These are phyloP conservation scores for Astragalus glycyphyllos DNA, from an alignment of 306 rosid genomes.

Conservation along the genomic window DNA sequence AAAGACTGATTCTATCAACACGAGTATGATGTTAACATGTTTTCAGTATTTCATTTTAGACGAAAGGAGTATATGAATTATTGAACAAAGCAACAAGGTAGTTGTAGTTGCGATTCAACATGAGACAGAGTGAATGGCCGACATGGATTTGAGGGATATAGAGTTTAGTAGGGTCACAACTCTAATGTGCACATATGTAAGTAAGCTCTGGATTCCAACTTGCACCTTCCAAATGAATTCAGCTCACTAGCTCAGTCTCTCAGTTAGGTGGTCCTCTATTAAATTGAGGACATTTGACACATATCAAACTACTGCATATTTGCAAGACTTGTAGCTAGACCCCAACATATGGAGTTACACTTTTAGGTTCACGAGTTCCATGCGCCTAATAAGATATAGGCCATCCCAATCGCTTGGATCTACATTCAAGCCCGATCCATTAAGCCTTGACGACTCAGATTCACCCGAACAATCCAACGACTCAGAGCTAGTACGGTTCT, in stretches of 20 bases:
- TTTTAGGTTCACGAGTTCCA: too few relatives aligned
- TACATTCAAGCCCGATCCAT: too few relatives aligned
- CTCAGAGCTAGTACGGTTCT: too few relatives aligned
- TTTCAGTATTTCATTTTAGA: background rate
- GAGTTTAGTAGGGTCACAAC: too few relatives aligned
- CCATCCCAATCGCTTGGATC: too few relatives aligned
- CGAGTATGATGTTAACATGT: constrained; percentile 31
- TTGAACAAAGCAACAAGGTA: constrained; percentile 27
- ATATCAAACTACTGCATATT: background rate
- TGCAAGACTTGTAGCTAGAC: background rate
- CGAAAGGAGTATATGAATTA: constrained; percentile 35
- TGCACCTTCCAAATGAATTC: constrained; percentile 17
- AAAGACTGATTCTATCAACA: too few relatives aligned
- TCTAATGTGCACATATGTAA: too few relatives aligned
- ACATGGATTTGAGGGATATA: constrained; percentile 48
- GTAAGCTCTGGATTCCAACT: constrained; percentile 35
- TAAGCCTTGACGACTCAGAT: too few relatives aligned
- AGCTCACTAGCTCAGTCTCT: too few relatives aligned
- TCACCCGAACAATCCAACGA: too few relatives aligned
- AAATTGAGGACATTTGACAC: constrained; percentile 45
- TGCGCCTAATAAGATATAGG: too few relatives aligned
- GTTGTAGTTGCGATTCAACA: constrained; percentile 1
- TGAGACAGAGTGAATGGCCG: constrained; percentile 56
- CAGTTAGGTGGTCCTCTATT: constrained; percentile 41
- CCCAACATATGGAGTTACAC: background rate